A percentile compares a stretch with the other conserved stretches of the same genome.
Evolutionary conservation across 371 early-diverging fungal genomes (phyloP).

Genomic region (Globomyces sp.): DNA sequence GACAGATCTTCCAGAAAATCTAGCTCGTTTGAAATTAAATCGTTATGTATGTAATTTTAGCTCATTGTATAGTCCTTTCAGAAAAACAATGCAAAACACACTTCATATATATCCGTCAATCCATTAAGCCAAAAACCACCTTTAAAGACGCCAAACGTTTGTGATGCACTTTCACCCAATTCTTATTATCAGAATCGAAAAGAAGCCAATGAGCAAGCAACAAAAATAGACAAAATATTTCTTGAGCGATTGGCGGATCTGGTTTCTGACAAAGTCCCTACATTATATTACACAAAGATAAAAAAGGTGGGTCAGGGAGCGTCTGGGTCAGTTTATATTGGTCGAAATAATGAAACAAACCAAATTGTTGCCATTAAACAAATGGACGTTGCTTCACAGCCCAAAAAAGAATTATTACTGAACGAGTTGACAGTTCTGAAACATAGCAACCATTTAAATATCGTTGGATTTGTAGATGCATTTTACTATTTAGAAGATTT

Average conservation of each 20-base stretch:
- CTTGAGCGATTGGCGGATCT: conserved; percentile 76
- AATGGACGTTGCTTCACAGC: conserved; percentile 84
- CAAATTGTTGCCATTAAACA: conserved; percentile 81
- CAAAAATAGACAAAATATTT: conserved; percentile 71
- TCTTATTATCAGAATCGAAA: conserved; percentile 11
- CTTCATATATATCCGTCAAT: not conserved
- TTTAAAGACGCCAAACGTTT: too few relatives aligned
- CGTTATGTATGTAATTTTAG: too few relatives aligned
- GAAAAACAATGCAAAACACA: too few relatives aligned
- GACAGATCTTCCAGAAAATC: too few relatives aligned
- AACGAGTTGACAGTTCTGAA: conserved; percentile 88
- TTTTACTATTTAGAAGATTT: conserved; percentile 74
- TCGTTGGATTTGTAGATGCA: conserved; percentile 86
- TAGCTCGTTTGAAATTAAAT: too few relatives aligned
- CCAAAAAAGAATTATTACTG: conserved; percentile 83
- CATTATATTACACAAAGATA: conserved; percentile 76
- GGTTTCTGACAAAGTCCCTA: conserved; percentile 87
- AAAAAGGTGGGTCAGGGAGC: conserved; percentile 97
- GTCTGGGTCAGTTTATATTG: conserved; percentile 93
- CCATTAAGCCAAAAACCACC: not conserved
- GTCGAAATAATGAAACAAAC: conserved; percentile 36
- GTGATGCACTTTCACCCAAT: too few relatives aligned
- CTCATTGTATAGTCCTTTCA: too few relatives aligned
- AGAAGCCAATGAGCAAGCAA: conserved; percentile 28
- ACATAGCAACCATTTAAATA: conserved; percentile 76